Base-by-base conservation (phyloP, 2,329 filamentous ascomycete species). In the Bipolaris gigantea region DNA sequence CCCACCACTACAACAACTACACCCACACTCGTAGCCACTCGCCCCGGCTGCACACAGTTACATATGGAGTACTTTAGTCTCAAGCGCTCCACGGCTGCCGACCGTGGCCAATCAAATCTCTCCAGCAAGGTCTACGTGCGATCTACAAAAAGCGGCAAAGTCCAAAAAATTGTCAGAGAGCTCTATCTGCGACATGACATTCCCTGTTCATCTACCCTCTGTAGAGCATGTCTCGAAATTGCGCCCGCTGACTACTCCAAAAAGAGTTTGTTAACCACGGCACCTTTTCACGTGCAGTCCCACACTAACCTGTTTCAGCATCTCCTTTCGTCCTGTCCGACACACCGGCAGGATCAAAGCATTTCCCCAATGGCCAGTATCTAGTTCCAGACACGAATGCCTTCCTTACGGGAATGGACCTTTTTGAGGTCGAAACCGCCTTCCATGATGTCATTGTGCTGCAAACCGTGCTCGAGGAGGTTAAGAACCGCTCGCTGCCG, bases 101-200 rank as follows among this genome's bases (percentile, higher is more conserved):
- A 85, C 57, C 78, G 80, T 5, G 76, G 79, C 51, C 82, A 86
- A 27, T 81, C 87, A 42, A 96, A 89, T 71, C 88, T 97, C 61
- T 93, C 92, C 30, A 97, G 89, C 83, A 99, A 97, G 79, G 86
- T 95, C 67, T 99, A 95, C 72, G 90, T 99, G 60, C 85, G 94
- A 56, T 97, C 94, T 23, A 96, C 93, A 43, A 92, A 90, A 76
- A 94, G 87, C 75, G 94, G 94, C 76, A 97, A 97, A 79, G 93
- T 97, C 56, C 94, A 97, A 76, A 99, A 99, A 82, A 95, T 99
- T 70, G 94, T 99, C 63, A 87, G 92, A 69, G 94, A 99, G 80
- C 83, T 97, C 60, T 99, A 99, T 76, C 82, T 99, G 57, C 86
- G 94, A 75, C 90, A 93, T 77, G 94, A 99, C 74, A 97, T 99